Evolutionary conservation across 768 basidiomycete genomes (phyloP), one percentile per base, ranked within the genome.

Genomic region (Russula ochroleuca): DNA sequence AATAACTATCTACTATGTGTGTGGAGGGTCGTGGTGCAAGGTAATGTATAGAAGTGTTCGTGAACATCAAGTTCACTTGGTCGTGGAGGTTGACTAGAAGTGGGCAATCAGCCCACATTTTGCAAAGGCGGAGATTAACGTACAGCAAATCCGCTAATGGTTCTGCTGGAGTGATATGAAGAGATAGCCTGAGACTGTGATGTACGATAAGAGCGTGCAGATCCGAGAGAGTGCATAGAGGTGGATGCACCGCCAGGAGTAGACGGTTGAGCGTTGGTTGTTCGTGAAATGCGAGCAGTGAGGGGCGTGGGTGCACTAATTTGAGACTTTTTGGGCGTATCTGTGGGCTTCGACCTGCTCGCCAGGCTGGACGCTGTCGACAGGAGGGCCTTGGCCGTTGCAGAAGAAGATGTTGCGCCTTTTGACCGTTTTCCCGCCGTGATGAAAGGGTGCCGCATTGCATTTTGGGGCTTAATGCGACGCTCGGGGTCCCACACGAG

Each of bases 401-500:
- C 72, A 17, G 79, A 72, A 2, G 73, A 77, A 5, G 80, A 64
- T 31, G 74, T 76, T 15, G 78, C 72, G 8, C 78, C 70, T 72
- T 83, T 87, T 21, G 75, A 67, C 59, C 82, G 83, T 62, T 73
- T 73, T 54, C 89, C 84, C 28, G 85, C 82, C 21, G 86, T 79
- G 63, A 97, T 81, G 77, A 94, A 98, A 13, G 91, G 89, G 75
- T 98, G 96, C 25, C 94, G 85, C 78, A 98, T 74, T 0, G 96
- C 96, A 11, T 89, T 83, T 69, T 94, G 90, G 5, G 96, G 96
- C 74, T 97, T 98, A 72, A 99, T 82, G 37, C 97, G 84, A 56
- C 92, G 84, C 70, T 98, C 96, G 10, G 97, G 97, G 77, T 99
- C 97, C 95, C 95, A 99, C 33, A 91, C 82, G n/a, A 99, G 80